Percentiles rank a stretch among this genome's conserved stretches.
These are phyloP conservation scores for Xylaria sp. DNA, from an alignment of 495 filamentous ascomycete species.

Conservation along the genomic window DNA sequence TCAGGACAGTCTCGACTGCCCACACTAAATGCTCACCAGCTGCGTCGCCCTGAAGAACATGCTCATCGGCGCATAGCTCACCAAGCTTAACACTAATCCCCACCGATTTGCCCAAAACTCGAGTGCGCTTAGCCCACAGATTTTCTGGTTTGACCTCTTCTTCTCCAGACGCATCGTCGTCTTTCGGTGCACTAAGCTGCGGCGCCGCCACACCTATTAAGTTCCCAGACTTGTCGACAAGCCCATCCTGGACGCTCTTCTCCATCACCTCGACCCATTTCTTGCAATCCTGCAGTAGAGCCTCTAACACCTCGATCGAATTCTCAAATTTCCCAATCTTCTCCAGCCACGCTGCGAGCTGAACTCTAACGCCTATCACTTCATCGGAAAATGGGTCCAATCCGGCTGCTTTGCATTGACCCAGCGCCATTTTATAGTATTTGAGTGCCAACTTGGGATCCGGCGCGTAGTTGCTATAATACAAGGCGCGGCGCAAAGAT, in stretches of 20 bases:
- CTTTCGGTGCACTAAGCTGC: conserved; percentile 30
- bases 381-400: conserved; percentile 92
- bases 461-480: conserved; percentile 77
- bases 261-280: conserved; percentile 67
- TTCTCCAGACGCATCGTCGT: conserved; percentile 38
- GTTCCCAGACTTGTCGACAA: conserved; percentile 40
- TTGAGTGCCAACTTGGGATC: conserved; percentile 77
- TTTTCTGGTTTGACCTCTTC: conserved; percentile 41
- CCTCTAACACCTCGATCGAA: conserved; percentile 77
- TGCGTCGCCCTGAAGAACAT: conserved; percentile 64
- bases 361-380: conserved; percentile 85
- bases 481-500: conserved; percentile 82
- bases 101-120: conserved; percentile 74
- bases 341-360: conserved; percentile 79
- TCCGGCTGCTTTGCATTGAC: conserved; percentile 68
- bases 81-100: conserved; percentile 80
- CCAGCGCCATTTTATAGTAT: conserved; percentile 80
- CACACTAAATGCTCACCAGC: conserved; percentile 79
- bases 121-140: conserved; percentile 68
- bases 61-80: conserved; percentile 71
- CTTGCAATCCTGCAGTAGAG: conserved; percentile 64
- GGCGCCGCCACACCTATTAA: conserved; percentile 25
- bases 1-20: conserved; percentile 80
- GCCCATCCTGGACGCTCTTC: conserved; percentile 58
- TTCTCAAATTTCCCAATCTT: conserved; percentile 68